phyloP scores from a whole-genome alignment of 768 basidiomycete genomes.

The Suillus cothurnatus region DNA sequence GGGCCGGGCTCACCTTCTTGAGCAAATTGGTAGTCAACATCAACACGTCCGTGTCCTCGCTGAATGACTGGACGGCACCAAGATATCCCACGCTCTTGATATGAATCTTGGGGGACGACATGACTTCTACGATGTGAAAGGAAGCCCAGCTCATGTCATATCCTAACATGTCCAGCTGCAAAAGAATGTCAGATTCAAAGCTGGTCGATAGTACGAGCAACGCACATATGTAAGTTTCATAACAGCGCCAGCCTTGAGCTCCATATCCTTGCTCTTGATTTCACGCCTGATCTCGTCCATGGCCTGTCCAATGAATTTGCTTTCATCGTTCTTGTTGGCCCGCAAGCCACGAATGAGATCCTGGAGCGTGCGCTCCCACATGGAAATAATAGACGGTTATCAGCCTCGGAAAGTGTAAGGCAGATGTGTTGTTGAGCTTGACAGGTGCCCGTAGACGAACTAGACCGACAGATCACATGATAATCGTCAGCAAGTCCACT shows the following conservation, averaged over 20 bases:
- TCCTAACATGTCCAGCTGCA: slow-evolving; percentile 94
- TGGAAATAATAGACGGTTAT: slow-evolving; percentile 29
- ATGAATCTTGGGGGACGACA: slow-evolving; percentile 91
- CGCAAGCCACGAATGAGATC: slow-evolving; percentile 95
- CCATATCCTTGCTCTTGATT: slow-evolving; percentile 94
- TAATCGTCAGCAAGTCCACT: not conserved
- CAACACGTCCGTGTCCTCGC: slow-evolving; percentile 93
- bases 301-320: slow-evolving; percentile 88
- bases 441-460: not conserved
- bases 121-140: slow-evolving; percentile 96
- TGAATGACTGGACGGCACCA: slow-evolving; percentile 88
- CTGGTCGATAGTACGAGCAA: not conserved
- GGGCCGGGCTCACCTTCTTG: slow-evolving; percentile 70
- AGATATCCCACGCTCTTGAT: slow-evolving; percentile 96
- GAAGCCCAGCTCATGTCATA: slow-evolving; percentile 96
- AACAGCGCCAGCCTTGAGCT: slow-evolving; percentile 92
- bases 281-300: slow-evolving; percentile 94
- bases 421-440: not conserved
- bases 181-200: slow-evolving; percentile 16
- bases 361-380: slow-evolving; percentile 97
- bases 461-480: not conserved
- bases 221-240: slow-evolving; percentile 96
- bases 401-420: not conserved
- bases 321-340: slow-evolving; percentile 92
- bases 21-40: slow-evolving; percentile 96